Evolutionary conservation across 2,329 filamentous ascomycete genomes (phyloP).

Genomic region (Canariomyces notabilis): DNA sequence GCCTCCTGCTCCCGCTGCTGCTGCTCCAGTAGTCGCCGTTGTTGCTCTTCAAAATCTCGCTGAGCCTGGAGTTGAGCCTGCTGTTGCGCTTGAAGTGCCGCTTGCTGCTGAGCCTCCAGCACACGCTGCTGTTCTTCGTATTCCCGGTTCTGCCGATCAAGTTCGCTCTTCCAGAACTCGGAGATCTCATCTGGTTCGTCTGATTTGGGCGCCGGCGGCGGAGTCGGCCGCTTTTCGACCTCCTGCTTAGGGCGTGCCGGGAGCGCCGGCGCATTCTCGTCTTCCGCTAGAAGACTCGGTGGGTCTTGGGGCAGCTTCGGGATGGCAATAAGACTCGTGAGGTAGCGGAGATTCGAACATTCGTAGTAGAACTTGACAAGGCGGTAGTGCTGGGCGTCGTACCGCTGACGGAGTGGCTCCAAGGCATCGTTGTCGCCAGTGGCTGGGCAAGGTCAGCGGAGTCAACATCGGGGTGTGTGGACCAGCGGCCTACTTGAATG

Average conservation of each 20-base stretch:
- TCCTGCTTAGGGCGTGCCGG: slow-evolving; percentile 75
- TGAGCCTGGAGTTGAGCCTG: slow-evolving; percentile 80
- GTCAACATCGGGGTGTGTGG: background rate
- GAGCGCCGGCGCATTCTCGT: slow-evolving; percentile 76
- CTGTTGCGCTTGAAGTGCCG: slow-evolving; percentile 75
- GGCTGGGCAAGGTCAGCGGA: slow-evolving; percentile 42
- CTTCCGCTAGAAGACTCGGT: slow-evolving; percentile 80
- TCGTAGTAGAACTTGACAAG: slow-evolving; percentile 98
- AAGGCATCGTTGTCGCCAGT: slow-evolving; percentile 92
- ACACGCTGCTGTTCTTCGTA: slow-evolving; percentile 92
- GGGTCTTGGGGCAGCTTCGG: slow-evolving; percentile 93
- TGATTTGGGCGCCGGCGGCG: slow-evolving; percentile 60
- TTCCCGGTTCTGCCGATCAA: slow-evolving; percentile 85
- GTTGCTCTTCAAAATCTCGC: slow-evolving; percentile 94
- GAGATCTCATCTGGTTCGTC: slow-evolving; percentile 92
- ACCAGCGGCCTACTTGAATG: slow-evolving; percentile 66
- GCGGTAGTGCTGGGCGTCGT: slow-evolving; percentile 93
- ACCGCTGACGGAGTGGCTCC: slow-evolving; percentile 78
- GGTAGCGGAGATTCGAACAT: slow-evolving; percentile 93
- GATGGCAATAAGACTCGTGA: slow-evolving; percentile 93
- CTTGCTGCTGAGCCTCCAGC: slow-evolving; percentile 79
- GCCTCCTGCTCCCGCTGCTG: slow-evolving; percentile 88
- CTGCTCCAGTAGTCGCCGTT: slow-evolving; percentile 80
- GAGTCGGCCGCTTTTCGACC: slow-evolving; percentile 63
- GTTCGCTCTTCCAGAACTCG: slow-evolving; percentile 95